Percentiles rank a stretch among this genome's conserved stretches.
These are phyloP conservation scores for Secale cereale DNA, from an alignment of 176 grass and related monocot species.

Conservation along the genomic window DNA sequence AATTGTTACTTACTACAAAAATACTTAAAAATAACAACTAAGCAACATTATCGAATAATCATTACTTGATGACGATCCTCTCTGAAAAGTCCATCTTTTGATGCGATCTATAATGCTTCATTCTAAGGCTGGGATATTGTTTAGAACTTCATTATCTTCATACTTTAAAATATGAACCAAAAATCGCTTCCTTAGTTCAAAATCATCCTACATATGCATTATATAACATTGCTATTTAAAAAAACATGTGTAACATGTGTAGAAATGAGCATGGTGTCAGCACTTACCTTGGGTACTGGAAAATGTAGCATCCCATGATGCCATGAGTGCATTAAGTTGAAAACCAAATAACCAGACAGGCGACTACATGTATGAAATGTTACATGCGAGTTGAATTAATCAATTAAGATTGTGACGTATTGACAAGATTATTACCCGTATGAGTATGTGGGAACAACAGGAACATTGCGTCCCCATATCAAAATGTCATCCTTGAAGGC, in stretches of 20 bases:
- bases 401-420: background rate
- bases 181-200: too few relatives aligned
- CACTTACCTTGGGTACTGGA: too few relatives aligned
- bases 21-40: background rate
- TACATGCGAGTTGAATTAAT: background rate
- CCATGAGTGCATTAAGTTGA: background rate
- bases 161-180: too few relatives aligned
- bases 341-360: background rate
- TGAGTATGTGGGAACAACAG: background rate
- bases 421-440: background rate
- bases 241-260: too few relatives aligned
- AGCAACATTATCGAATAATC: background rate
- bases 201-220: too few relatives aligned
- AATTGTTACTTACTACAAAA: background rate
- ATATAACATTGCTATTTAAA: too few relatives aligned
- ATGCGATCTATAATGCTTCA: too few relatives aligned
- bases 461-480: background rate
- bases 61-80: too few relatives aligned
- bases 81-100: background rate
- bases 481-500: background rate
- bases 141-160: too few relatives aligned
- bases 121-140: background rate
- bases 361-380: background rate
- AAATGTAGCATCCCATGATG: too few relatives aligned
- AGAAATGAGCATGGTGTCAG: too few relatives aligned